Conservation (phyloP, 140 eudicot genomes). For the Stevia rebaudiana region DNA sequence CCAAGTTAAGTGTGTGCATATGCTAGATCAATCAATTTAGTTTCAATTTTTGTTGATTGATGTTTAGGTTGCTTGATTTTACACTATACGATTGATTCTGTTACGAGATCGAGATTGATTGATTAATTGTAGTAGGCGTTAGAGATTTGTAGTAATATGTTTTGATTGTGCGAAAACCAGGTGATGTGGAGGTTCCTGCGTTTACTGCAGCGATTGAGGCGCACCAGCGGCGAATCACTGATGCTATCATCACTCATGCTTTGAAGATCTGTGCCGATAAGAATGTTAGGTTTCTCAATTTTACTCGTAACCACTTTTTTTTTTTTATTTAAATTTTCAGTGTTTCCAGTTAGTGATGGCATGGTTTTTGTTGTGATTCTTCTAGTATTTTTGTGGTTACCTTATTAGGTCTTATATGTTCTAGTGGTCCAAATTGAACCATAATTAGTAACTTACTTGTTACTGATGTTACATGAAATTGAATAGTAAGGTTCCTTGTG, state of each 20-base stretch:
- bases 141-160: neutral
- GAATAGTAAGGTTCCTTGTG: neutral
- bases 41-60: too few relatives aligned
- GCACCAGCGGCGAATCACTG: constrained; percentile 59
- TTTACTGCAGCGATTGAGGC: constrained; percentile 73
- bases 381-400: neutral
- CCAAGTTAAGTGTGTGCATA: constrained; percentile 50
- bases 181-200: constrained; percentile 83
- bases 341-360: neutral
- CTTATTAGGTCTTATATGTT: neutral
- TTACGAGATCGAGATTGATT: neutral
- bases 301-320: neutral
- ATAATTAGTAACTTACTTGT: neutral
- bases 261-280: constrained; percentile 48
- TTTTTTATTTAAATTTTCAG: neutral
- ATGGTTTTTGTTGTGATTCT: neutral
- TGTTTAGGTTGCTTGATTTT: neutral
- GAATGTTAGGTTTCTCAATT: constrained; percentile 32
- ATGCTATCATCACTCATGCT: constrained; percentile 65
- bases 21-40: neutral
- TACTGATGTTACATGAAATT: neutral
- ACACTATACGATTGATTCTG: neutral
- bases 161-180: constrained; percentile 15
- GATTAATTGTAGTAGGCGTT: neutral
- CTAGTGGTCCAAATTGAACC: neutral